Base-by-base conservation (phyloP, 768 basidiomycete species). In the Hypholoma sublateritium region DNA sequence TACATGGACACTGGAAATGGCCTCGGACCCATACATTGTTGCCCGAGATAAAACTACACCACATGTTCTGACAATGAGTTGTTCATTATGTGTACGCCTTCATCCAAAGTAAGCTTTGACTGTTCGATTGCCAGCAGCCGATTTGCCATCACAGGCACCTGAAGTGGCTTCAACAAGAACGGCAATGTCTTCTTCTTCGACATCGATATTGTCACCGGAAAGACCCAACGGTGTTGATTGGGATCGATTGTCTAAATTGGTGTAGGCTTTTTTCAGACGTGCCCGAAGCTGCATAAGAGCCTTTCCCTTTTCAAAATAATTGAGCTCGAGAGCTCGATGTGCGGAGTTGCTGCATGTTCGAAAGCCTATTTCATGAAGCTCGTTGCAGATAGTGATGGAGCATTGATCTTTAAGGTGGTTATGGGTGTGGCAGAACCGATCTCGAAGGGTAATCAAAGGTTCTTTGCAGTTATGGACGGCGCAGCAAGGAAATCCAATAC, bases 1-100 rank as follows among this genome's bases (percentile, higher is more conserved):
- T 50, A 72, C 70, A 0, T 60, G 50, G 24, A 72, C 69, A 35
- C 67, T 62, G 41, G 65, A 65, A 1, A 67, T 62, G 4, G 65
- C 70, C 41, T 73, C 72, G 5, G 70, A 64, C 2, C 72, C 71
- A 57, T 61, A 74, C 22, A 75, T 67, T 0, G 70, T 75, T 1
- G 62, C 70, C n/a, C 56, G n/a, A 21, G 50, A 42, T 9, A 53
- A 13, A 45, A n/a, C 65, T 8, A 74, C 60, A 1, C 74, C 73
- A 64, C 74, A 76, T 0, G 69, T 65, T 1, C 21, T 50, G 16
- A 74, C 71, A 61, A 62, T 63, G 1, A 72, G 61, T 52, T 74
- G 58, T 36, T 74, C 69, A 46, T 75, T 76, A 53, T 75, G 71
- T 1, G 72, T 75, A 0, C 69, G 55, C n/a, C 57, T 42, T 9